Conservation (phyloP, 1,284 basidiomycete genomes). For the Cryptococcus sp. region DNA sequence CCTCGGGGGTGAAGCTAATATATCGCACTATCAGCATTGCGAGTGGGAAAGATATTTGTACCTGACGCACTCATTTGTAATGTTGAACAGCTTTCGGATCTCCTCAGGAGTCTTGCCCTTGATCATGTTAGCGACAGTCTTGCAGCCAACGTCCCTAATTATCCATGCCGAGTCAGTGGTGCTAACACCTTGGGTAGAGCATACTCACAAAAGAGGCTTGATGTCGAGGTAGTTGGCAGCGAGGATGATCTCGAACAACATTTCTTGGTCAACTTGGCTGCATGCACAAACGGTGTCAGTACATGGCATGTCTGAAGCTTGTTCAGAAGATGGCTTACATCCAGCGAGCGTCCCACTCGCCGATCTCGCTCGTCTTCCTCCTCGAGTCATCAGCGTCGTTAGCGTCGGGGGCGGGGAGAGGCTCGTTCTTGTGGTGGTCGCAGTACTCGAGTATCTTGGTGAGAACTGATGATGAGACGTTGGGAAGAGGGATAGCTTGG, state of each 20-base stretch:
- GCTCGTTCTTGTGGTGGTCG: constrained; percentile 96
- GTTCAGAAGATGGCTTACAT: constrained; percentile 51
- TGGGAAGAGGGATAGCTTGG: constrained; percentile 92
- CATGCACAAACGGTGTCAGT: background rate
- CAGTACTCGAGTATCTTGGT: constrained; percentile 99
- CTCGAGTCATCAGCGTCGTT: constrained; percentile 91
- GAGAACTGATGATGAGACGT: constrained; percentile 92
- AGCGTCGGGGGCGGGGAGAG: constrained; percentile 73
- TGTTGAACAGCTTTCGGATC: constrained; percentile 87
- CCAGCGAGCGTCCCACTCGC: constrained; percentile 99
- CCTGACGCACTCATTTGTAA: constrained; percentile 72
- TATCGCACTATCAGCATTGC: constrained; percentile 12
- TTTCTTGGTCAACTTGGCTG: constrained; percentile 72
- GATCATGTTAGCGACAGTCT: constrained; percentile 99
- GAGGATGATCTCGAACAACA: constrained; percentile 95
- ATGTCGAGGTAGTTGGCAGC: constrained; percentile 99
- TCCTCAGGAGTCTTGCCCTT: constrained; percentile 90
- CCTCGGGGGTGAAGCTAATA: constrained; percentile 92
- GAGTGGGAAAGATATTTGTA: background rate
- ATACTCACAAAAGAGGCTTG: constrained; percentile 88
- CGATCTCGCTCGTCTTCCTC: constrained; percentile 95
- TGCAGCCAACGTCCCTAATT: constrained; percentile 93
- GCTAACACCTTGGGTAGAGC: background rate
- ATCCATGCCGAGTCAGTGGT: background rate
- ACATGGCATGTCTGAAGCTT: constrained; percentile 4